Evolutionary conservation across 805 yeast genomes (phyloP).

Genomic region (Saccharomyces kudriavzevii): DNA sequence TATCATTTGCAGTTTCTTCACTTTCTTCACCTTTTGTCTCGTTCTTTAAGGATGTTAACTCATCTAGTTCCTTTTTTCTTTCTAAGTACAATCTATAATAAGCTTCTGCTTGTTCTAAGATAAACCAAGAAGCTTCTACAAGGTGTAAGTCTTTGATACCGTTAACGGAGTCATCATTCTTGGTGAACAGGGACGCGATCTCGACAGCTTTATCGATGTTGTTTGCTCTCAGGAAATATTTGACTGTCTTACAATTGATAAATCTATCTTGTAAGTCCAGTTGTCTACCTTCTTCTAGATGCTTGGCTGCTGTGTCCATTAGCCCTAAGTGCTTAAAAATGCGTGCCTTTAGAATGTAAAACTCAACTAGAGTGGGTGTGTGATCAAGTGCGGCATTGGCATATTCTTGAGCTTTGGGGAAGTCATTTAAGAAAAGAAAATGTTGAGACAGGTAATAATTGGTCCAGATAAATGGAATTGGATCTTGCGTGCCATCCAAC

Average conservation of each 20-base stretch:
- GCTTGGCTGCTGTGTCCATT: slow-evolving; percentile 49
- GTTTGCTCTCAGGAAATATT: slow-evolving; percentile 73
- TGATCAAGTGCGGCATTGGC: slow-evolving; percentile 59
- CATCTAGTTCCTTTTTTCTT: slow-evolving; percentile 17
- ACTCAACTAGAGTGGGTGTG: slow-evolving; percentile 80
- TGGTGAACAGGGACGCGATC: slow-evolving; percentile 71
- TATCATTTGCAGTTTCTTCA: slow-evolving; percentile 11
- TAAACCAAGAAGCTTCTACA: slow-evolving; percentile 89
- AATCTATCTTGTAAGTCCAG: slow-evolving; percentile 86
- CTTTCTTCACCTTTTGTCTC: slow-evolving; percentile 4
- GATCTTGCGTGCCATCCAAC: slow-evolving; percentile 26
- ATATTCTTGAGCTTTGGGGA: slow-evolving; percentile 44
- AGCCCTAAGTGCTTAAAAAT: slow-evolving; percentile 67
- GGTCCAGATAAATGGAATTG: slow-evolving; percentile 52
- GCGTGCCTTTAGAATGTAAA: slow-evolving; percentile 72
- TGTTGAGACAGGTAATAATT: slow-evolving; percentile 72
- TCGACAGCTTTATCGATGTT: slow-evolving; percentile 66
- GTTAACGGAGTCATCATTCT: slow-evolving; percentile 69
- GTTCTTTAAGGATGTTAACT: slow-evolving; percentile 3
- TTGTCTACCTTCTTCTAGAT: slow-evolving; percentile 62
- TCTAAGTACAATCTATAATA: slow-evolving; percentile 52
- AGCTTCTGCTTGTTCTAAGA: slow-evolving; percentile 78
- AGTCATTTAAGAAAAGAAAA: slow-evolving; percentile 47
- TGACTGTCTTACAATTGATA: slow-evolving; percentile 79
- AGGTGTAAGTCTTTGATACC: slow-evolving; percentile 80